A percentile compares a stretch with the other conserved stretches of the same genome.
Conservation (phyloP, 306 rosid species). For the Pyrus communis region DNA sequence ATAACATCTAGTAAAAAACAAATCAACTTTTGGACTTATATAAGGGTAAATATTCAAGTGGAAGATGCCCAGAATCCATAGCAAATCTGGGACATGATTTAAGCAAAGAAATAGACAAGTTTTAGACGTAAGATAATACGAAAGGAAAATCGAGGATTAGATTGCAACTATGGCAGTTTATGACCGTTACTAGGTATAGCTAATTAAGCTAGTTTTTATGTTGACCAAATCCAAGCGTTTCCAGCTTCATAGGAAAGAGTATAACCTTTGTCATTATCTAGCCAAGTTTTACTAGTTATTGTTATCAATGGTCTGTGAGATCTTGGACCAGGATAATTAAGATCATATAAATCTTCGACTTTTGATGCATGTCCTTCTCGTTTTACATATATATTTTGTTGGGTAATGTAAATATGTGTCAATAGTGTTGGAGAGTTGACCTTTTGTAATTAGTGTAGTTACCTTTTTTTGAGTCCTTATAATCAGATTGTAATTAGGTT, state of each 20-base stretch:
- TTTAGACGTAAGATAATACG: not conserved
- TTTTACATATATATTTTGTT: not conserved
- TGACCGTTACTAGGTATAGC: not conserved
- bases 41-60: not conserved
- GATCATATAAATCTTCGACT: not conserved
- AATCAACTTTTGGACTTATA: not conserved
- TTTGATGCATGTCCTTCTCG: not conserved
- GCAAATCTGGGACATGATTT: conserved; percentile 6
- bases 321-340: not conserved
- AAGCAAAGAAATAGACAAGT: conserved; percentile 2
- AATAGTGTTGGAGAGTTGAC: too few relatives aligned
- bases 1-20: not conserved
- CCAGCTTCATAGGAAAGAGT: not conserved
- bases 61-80: not conserved
- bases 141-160: not conserved
- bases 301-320: not conserved
- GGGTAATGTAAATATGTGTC: not conserved
- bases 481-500: too few relatives aligned
- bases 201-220: not conserved
- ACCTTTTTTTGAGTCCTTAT: too few relatives aligned
- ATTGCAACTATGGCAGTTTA: not conserved
- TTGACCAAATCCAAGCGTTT: not conserved
- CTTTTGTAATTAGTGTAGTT: too few relatives aligned
- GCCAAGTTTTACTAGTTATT: not conserved
- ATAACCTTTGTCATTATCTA: not conserved